These are phyloP conservation scores for Berberis thunbergii DNA, from an alignment of 164 flowering plant species.

Conservation along the genomic window DNA sequence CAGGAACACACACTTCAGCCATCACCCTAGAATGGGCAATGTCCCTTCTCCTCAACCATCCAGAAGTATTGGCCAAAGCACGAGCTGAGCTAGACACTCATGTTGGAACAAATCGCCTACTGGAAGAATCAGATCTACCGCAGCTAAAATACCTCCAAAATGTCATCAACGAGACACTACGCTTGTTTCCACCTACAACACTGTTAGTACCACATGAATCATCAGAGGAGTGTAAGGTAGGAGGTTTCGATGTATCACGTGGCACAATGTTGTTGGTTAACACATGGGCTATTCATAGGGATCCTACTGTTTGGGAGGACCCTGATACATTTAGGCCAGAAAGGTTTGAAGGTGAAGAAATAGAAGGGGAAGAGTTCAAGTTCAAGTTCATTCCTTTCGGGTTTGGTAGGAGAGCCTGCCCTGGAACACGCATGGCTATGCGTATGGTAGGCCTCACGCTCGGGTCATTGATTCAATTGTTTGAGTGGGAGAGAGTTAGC, in stretches of 20 bases:
- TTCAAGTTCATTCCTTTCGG: slow-evolving; percentile 1
- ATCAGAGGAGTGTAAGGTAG: neutral
- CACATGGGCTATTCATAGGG: slow-evolving; percentile 1
- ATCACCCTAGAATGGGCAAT: neutral
- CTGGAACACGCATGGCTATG: neutral
- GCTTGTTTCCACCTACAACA: neutral
- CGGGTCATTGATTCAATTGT: neutral
- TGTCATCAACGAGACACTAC: neutral
- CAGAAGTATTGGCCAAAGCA: neutral
- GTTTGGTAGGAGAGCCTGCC: neutral
- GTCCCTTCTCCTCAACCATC: neutral
- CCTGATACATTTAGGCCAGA: neutral
- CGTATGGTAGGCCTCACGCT: neutral
- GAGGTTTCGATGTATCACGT: neutral
- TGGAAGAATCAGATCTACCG: neutral
- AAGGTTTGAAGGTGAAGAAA: neutral
- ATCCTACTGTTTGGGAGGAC: neutral
- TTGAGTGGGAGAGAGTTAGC: neutral
- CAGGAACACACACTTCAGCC: neutral
- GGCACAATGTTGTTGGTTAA: neutral
- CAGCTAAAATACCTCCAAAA: neutral
- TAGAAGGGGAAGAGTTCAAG: neutral
- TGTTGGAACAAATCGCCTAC: neutral
- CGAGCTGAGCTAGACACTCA: neutral
- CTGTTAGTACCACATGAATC: neutral